Percentiles rank a stretch among this genome's conserved stretches.
Conservation (phyloP, 2,329 filamentous ascomycete genomes). For the Alternaria rosae region DNA sequence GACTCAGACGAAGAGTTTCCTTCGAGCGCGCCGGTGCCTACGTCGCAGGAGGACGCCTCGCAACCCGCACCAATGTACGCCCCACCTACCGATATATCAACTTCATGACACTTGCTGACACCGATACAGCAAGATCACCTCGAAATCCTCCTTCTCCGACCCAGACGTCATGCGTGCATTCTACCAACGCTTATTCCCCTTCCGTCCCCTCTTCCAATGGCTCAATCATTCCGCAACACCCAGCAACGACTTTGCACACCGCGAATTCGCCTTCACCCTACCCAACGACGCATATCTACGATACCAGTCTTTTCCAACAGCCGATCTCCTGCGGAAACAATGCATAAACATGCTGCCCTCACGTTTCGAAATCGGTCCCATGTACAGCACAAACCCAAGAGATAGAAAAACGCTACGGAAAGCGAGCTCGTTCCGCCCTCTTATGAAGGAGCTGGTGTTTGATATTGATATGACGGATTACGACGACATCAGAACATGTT, state of each 20-base stretch:
- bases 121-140: constrained; percentile 44
- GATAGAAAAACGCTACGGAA: constrained; percentile 89
- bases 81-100: not conserved
- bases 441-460: constrained; percentile 95
- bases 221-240: constrained; percentile 91
- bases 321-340: constrained; percentile 84
- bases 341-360: constrained; percentile 86
- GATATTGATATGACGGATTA: constrained; percentile 99
- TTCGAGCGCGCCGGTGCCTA: constrained; percentile 59
- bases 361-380: constrained; percentile 98
- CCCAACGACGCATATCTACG: constrained; percentile 90
- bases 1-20: constrained; percentile 66
- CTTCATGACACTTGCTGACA: constrained; percentile 25
- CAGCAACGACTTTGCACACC: constrained; percentile 85
- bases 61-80: constrained; percentile 52
- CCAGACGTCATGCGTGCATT: constrained; percentile 90
- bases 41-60: constrained; percentile 51
- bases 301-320: constrained; percentile 80
- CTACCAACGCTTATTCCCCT: constrained; percentile 95
- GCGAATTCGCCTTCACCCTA: constrained; percentile 96
- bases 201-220: constrained; percentile 95
- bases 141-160: constrained; percentile 64
- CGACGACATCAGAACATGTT: constrained; percentile 95
- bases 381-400: constrained; percentile 91
- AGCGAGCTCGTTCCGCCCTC: constrained; percentile 79